Evolutionary conservation across 352 stramenopile species (phyloP).

Genomic region (Globisporangium solare): DNA sequence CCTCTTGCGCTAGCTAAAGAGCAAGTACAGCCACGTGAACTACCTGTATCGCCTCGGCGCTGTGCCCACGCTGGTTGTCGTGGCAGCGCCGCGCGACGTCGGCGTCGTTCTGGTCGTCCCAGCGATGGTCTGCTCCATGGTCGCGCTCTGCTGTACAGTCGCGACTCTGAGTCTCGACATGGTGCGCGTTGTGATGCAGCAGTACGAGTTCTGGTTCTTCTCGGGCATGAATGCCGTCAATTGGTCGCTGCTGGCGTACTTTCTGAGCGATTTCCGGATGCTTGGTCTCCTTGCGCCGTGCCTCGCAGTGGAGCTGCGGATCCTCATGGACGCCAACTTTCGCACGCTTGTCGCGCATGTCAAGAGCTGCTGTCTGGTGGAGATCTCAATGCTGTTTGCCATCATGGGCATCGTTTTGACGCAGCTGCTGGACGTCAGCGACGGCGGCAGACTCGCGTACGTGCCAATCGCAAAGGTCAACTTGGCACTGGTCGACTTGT

Average conservation of each 20-base stretch:
- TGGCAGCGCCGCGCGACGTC: not conserved
- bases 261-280: conserved; percentile 16
- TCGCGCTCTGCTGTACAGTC: conserved; percentile 2
- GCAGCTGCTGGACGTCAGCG: conserved; percentile 18
- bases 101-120: conserved; percentile 13
- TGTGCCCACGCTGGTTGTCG: not conserved
- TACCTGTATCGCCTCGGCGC: not conserved
- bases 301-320: conserved; percentile 16
- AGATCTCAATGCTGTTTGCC: conserved; percentile 15
- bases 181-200: conserved; percentile 2
- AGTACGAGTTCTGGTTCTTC: conserved; percentile 23
- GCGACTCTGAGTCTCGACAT: conserved; percentile 18
- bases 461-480: conserved; percentile 15
- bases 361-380: conserved; percentile 1
- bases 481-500: conserved; percentile 27
- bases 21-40: not conserved
- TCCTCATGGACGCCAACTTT: conserved; percentile 17
- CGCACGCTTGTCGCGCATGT: conserved; percentile 7
- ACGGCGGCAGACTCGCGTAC: conserved; percentile 13
- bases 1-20: conserved; percentile 4
- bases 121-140: conserved; percentile 8
- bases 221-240: conserved; percentile 19
- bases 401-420: conserved; percentile 18
- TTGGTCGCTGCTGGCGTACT: conserved; percentile 16
- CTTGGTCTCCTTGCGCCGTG: conserved; percentile 16